Base-by-base conservation (phyloP, 257 asterid genomes). In the Solanum megistacrolobum region DNA sequence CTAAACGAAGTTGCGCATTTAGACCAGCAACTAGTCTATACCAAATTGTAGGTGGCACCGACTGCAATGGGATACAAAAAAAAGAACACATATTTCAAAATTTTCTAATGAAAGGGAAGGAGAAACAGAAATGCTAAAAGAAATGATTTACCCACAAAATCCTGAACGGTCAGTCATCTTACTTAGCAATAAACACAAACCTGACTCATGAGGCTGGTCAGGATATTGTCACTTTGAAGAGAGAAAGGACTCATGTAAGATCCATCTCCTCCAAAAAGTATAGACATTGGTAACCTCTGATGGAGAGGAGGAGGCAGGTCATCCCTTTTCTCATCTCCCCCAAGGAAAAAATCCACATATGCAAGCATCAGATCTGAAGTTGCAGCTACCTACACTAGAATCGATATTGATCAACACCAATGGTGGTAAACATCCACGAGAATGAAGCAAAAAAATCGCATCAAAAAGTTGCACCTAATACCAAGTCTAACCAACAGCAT, bases 261-360 rank as follows among this genome's bases (percentile, higher is more conserved):
- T 85, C 99, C 99, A 92, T 96, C 95, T 93, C 99, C 99, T 83
- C 98, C 98, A 79, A 96, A 95, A 69, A 93, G 92, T 89, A 96
- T 55, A 86, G 94, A 94, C 92, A 96, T 87, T 20, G 99, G 99
- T 86, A 95, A 93, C 90, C 98, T 91, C 87, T 95, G 98, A 91
- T 87, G 94, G 88, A 96, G 98, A 87, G 89, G 92, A 88, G 98
- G 98, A 92, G 98, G 99, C 84, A 96, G 98, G 88, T 94, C 98
- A 88, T 84, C 92, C 86, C 98, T 93, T 89, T 96, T 96, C 86
- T 96, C 98, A 92, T 96, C 99, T 86, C 98, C 99, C 35, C 99
- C 99, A 83, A 96, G 99, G 96, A 93, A 96, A 92, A 96, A 93
- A 91, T 96, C 99, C 89, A 96, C 93, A 90, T 95, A 94, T 48